Evolutionary conservation across 768 basidiomycete species (phyloP).

Genomic region (Tulasnella sp.): DNA sequence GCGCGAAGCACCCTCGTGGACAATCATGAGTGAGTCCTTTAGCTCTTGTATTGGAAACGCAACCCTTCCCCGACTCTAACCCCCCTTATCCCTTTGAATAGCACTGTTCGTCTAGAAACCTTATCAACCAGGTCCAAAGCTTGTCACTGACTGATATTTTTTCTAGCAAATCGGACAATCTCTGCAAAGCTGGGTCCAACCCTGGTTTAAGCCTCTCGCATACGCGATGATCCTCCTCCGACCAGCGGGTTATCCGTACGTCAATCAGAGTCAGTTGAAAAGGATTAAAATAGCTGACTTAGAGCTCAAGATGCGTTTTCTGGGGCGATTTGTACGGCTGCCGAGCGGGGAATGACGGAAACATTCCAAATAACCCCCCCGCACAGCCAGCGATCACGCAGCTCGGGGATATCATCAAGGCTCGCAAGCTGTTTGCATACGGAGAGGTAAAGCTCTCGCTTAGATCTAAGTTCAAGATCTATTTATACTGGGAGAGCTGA

Average conservation of each 20-base stretch:
- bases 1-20: conserved; percentile 31
- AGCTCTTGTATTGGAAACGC: no score
- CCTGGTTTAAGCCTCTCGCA: conserved; percentile 33
- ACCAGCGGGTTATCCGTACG: conserved; percentile 32
- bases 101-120: conserved; percentile 12
- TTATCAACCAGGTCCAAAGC: no score
- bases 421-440: conserved; percentile 32
- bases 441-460: conserved; percentile 23
- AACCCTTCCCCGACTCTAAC: no score
- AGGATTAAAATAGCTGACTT: not conserved
- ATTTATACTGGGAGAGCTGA: not conserved
- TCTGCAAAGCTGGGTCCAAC: conserved; percentile 32
- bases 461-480: no score
- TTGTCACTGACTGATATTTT: no score
- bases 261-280: not conserved
- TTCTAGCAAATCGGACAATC: conserved; percentile 31
- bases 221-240: conserved; percentile 33
- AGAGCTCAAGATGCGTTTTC: conserved; percentile 31
- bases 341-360: conserved; percentile 13
- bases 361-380: not conserved
- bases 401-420: conserved; percentile 32
- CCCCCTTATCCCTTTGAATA: not conserved
- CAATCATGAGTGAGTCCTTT: conserved; percentile 31
- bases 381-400: conserved; percentile 31
- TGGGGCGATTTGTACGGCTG: conserved; percentile 33